A percentile compares a stretch with the other conserved stretches of the same genome.
These are phyloP conservation scores for Ophiostoma ulmi DNA, from an alignment of 2,329 filamentous ascomycete species.

Conservation along the genomic window DNA sequence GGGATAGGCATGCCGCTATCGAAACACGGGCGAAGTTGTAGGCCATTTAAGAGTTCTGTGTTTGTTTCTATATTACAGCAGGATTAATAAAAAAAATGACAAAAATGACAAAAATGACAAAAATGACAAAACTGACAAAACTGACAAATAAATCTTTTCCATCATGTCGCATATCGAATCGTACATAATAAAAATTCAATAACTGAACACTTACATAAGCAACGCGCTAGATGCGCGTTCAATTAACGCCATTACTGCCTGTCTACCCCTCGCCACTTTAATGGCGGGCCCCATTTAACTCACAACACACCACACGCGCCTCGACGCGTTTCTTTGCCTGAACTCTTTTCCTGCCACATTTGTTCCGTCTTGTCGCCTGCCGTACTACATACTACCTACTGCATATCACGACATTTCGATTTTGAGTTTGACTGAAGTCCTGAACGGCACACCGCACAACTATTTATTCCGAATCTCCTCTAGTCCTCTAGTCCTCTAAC, in stretches of 20 bases:
- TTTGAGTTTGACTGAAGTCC: background rate
- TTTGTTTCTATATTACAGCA: background rate
- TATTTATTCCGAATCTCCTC: too few relatives aligned
- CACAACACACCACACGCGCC: conserved; percentile 8
- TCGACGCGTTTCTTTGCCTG: conserved; percentile 4
- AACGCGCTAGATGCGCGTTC: background rate
- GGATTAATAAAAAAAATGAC: too few relatives aligned
- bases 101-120: too few relatives aligned
- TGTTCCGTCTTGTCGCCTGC: background rate
- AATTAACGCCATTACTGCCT: background rate
- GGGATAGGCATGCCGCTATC: conserved; percentile 38
- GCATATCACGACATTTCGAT: background rate
- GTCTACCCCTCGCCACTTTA: conserved; percentile 8
- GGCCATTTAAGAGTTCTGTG: conserved; percentile 29
- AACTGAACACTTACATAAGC: background rate
- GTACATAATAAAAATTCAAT: background rate
- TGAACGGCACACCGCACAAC: background rate
- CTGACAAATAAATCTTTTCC: too few relatives aligned
- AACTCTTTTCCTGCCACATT: conserved; percentile 4
- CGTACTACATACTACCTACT: background rate
- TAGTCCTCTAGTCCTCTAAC: too few relatives aligned
- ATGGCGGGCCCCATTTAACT: background rate
- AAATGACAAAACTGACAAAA: too few relatives aligned
- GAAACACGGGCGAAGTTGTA: conserved; percentile 50
- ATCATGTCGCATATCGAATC: background rate